Conservation (phyloP, 1,139 yeast genomes). For the Kazachstania sp. region DNA sequence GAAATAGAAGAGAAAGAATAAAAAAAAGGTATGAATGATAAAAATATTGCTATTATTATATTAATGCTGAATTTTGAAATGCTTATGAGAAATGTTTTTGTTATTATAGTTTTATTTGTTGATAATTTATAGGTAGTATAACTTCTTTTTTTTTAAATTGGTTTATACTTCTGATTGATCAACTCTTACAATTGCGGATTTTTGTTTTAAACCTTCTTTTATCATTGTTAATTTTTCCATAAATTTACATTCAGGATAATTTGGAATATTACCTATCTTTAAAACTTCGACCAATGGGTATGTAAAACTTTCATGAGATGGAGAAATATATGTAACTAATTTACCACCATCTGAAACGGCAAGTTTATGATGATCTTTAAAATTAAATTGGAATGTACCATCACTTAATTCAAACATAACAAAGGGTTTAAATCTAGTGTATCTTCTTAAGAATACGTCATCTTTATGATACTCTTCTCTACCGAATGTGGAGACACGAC, state of each 20-base stretch:
- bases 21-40: background rate
- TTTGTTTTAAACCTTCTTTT: conserved; percentile 30
- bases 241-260: conserved; percentile 48
- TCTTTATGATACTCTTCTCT: conserved; percentile 40
- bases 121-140: background rate
- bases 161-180: conserved; percentile 8
- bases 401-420: conserved; percentile 92
- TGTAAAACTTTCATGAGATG: conserved; percentile 64
- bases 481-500: conserved; percentile 53
- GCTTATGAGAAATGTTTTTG: background rate
- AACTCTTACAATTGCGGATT: conserved; percentile 27
- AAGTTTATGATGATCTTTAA: conserved; percentile 87
- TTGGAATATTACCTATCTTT: conserved; percentile 56
- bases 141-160: background rate
- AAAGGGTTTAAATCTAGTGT: conserved; percentile 66
- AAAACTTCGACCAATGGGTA: conserved; percentile 54
- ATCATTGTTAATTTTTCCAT: conserved; percentile 34
- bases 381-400: conserved; percentile 88
- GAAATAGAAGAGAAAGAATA: background rate
- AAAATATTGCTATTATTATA: background rate
- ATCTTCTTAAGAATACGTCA: conserved; percentile 69
- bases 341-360: conserved; percentile 70
- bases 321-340: conserved; percentile 74
- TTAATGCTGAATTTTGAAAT: background rate
- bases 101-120: background rate